phyloP scores from a whole-genome alignment of 2,329 filamentous ascomycete species.

The Esteya vermicola region DNA sequence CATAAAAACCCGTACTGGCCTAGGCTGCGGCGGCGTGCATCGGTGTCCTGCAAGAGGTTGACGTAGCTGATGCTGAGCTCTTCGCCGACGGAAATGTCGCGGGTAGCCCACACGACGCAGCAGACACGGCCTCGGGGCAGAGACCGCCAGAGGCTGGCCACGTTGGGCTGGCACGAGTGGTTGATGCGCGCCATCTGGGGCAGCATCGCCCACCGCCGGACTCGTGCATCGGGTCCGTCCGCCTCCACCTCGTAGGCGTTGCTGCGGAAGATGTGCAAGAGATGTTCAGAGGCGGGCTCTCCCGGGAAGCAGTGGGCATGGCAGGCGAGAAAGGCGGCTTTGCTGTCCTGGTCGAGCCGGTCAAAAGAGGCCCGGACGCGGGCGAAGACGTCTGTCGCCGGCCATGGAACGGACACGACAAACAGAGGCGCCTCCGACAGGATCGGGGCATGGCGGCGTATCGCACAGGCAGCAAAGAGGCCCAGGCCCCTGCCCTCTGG shows the following conservation, averaged over 20 bases:
- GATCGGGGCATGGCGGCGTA: conserved; percentile 22
- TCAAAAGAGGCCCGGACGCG: conserved; percentile 13
- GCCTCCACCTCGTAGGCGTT: conserved; percentile 24
- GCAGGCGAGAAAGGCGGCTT: conserved; percentile 14
- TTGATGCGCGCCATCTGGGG: conserved; percentile 21
- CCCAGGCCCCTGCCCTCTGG: conserved; percentile 26
- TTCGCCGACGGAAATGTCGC: conserved; percentile 18
- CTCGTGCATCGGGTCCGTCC: too few species aligned
- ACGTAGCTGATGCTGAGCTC: conserved; percentile 23
- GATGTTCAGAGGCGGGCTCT: conserved; percentile 11
- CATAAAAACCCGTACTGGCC: conserved; percentile 8
- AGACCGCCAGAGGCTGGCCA: conserved; percentile 19
- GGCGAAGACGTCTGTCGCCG: conserved; percentile 17
- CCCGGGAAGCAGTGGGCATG: conserved; percentile 13
- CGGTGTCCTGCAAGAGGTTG: conserved; percentile 16
- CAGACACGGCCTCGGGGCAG: conserved; percentile 12
- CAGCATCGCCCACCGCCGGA: conserved; percentile 15
- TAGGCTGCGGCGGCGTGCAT: conserved; percentile 10
- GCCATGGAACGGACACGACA: conserved; percentile 12
- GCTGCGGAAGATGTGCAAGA: conserved; percentile 22
- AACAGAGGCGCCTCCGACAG: conserved; percentile 24
- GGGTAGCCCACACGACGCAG: conserved; percentile 17
- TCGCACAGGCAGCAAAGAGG: conserved; percentile 20
- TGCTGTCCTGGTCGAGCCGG: conserved; percentile 13
- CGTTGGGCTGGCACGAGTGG: conserved; percentile 23